Percentiles rank a stretch among this genome's conserved stretches.
These are phyloP conservation scores for Eutypa lata DNA, from an alignment of 2,329 filamentous ascomycete species.

Conservation along the genomic window DNA sequence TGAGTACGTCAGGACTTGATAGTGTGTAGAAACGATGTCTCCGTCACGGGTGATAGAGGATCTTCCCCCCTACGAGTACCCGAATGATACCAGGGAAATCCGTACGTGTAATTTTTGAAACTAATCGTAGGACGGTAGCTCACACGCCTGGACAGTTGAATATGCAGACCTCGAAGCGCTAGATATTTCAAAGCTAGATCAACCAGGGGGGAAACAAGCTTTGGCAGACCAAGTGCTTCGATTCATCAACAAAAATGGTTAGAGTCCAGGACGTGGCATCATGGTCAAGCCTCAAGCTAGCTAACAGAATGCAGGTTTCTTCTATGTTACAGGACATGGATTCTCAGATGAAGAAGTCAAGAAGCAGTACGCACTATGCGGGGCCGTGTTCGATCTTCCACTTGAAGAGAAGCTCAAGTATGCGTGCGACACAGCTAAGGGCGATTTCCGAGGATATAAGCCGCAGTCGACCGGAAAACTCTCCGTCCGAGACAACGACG, in stretches of 20 bases:
- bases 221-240: slow-evolving; percentile 18
- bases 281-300: background rate
- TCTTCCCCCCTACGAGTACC: slow-evolving; percentile 14
- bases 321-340: slow-evolving; percentile 19
- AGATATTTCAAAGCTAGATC: slow-evolving; percentile 18
- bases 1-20: too few species aligned
- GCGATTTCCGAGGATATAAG: slow-evolving; percentile 23
- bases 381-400: slow-evolving; percentile 13
- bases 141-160: slow-evolving; percentile 8
- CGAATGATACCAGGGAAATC: slow-evolving; percentile 14
- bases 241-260: slow-evolving; percentile 24
- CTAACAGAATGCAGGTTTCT: slow-evolving; percentile 17
- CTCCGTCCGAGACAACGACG: slow-evolving; percentile 17
- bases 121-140: background rate
- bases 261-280: background rate
- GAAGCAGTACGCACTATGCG: slow-evolving; percentile 12
- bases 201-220: slow-evolving; percentile 16
- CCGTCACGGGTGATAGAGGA: slow-evolving; percentile 2
- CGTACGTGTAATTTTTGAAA: slow-evolving; percentile 4
- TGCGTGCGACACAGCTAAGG: slow-evolving; percentile 18
- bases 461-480: slow-evolving; percentile 17
- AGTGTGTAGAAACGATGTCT: slow-evolving; percentile 3
- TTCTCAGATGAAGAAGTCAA: slow-evolving; percentile 14
- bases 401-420: slow-evolving; percentile 14
- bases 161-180: slow-evolving; percentile 22